Evolutionary conservation across 2,329 filamentous ascomycete genomes (phyloP).

Genomic region (Ampelomyces quisqualis): DNA sequence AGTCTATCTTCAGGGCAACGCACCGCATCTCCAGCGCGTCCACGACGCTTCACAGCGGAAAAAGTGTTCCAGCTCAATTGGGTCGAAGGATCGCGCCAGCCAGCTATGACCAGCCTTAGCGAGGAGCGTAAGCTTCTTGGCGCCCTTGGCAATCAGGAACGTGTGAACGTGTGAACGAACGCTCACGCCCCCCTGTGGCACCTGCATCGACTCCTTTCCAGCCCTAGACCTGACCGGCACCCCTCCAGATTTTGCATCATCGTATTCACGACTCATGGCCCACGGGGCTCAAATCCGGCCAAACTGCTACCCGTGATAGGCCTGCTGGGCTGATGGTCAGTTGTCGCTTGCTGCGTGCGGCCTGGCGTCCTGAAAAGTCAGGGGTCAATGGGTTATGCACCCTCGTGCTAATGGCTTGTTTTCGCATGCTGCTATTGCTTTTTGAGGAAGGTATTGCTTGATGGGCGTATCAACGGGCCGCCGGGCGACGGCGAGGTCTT

Average conservation of each 20-base stretch:
- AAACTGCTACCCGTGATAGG: constrained; percentile 13
- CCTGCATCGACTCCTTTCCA: constrained; percentile 20
- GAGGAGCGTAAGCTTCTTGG: constrained; percentile 12
- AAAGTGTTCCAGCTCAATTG: not conserved
- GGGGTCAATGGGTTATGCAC: constrained; percentile 10
- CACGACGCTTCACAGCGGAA: not conserved
- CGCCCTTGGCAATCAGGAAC: constrained; percentile 10
- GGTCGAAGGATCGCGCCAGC: not conserved
- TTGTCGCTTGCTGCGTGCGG: constrained; percentile 16
- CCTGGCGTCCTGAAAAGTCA: constrained; percentile 14
- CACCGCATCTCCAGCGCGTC: not conserved
- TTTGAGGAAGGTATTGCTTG: constrained; percentile 12
- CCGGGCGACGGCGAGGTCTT: constrained; percentile 9
- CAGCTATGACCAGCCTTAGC: constrained; percentile 11
- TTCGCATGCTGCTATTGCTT: constrained; percentile 15
- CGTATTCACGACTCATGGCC: too few relatives aligned
- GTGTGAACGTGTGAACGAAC: too few relatives aligned
- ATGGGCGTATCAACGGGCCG: constrained; percentile 13
- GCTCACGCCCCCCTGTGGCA: constrained; percentile 12
- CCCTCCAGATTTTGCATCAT: constrained; percentile 18
- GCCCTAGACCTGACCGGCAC: constrained; percentile 6
- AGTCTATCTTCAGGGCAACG: not conserved
- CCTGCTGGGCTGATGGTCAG: constrained; percentile 4
- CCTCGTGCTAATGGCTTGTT: constrained; percentile 18
- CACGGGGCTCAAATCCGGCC: constrained; percentile 10